Base-by-base conservation (phyloP, 1,284 basidiomycete species). In the Irpex sp. region DNA sequence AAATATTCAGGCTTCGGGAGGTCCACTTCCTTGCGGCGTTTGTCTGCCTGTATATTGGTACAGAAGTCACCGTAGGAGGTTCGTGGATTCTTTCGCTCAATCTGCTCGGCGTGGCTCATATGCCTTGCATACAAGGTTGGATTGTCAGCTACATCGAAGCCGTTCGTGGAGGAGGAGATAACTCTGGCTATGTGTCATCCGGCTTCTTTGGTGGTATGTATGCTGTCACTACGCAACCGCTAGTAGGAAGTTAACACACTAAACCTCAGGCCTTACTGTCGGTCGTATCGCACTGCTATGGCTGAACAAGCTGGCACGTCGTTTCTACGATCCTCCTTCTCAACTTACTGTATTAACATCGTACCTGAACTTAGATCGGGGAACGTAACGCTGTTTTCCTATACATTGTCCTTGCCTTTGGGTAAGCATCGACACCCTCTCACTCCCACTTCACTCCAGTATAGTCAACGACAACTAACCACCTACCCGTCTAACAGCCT, bases 71-170 rank as follows among this genome's bases (percentile, higher is more conserved):
- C 1, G 68, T 81, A 12, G 79, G 79, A 67, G 75, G 79, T 79
- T 58, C 28, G 28, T 28, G 28, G 28, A 28, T 28, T 28, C 28
- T 28, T 28, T 28, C 28, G 28, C 28, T 28, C 28, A 4, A 28
- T 28, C 28, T 28, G 28, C 5, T 5, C 5, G 28, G 28, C 4
- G 28, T 28, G 28, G 28, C 28, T 28, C 28, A 28, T 28, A 28
- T 28, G 28, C 28, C 28, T 35, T 7, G 45, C 39, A 12, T 42
- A n/a, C 10, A 12, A 71, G 69, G 69, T 1, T 82, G 82, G 82
- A 82, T 78, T 56, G 82, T 83, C 18, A 82, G 80, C 1, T 83
- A 78, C 61, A 71, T 82, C 42, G 76, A 77, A 16, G 64, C 77
- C 9, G 72, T 76, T 8, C 76, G 81, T 5, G 72, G 72, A 0